phyloP scores from a whole-genome alignment of 2,329 filamentous ascomycete species.

The Gremmenia infestans region DNA sequence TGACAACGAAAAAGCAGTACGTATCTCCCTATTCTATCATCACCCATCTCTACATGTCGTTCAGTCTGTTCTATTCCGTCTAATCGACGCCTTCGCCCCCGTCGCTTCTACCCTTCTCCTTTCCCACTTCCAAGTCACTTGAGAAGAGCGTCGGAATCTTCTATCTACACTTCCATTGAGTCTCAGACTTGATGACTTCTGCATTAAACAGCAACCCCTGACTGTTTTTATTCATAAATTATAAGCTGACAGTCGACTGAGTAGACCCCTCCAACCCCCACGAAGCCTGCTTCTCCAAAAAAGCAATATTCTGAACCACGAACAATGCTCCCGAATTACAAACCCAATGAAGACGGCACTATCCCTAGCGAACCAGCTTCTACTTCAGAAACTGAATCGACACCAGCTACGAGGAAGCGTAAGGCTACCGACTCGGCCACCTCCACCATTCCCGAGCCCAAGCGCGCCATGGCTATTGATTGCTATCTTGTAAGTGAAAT shows the following conservation, averaged over 20 bases:
- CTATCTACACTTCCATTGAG: too few relatives aligned
- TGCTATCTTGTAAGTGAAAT: not conserved
- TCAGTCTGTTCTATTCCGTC: too few relatives aligned
- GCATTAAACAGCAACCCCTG: too few relatives aligned
- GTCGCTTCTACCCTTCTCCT: too few relatives aligned
- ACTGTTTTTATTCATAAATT: too few relatives aligned
- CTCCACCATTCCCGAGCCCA: not conserved
- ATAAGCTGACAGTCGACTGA: not conserved
- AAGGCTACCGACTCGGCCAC: constrained; percentile 1
- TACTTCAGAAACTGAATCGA: not conserved
- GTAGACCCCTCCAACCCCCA: not conserved
- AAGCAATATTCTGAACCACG: not conserved
- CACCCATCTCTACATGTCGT: too few relatives aligned
- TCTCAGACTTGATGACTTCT: too few relatives aligned
- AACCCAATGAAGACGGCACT: not conserved
- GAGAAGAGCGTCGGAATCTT: too few relatives aligned
- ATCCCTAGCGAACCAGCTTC: not conserved
- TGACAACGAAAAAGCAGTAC: not conserved
- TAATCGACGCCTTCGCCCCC: too few relatives aligned
- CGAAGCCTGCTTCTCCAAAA: not conserved
- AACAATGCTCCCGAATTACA: not conserved
- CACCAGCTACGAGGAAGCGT: constrained; percentile 8
- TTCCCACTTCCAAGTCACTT: too few relatives aligned
- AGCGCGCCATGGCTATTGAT: not conserved
- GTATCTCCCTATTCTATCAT: too few relatives aligned